Conservation (phyloP, 768 basidiomycete genomes). For the Termitomyces sp. region DNA sequence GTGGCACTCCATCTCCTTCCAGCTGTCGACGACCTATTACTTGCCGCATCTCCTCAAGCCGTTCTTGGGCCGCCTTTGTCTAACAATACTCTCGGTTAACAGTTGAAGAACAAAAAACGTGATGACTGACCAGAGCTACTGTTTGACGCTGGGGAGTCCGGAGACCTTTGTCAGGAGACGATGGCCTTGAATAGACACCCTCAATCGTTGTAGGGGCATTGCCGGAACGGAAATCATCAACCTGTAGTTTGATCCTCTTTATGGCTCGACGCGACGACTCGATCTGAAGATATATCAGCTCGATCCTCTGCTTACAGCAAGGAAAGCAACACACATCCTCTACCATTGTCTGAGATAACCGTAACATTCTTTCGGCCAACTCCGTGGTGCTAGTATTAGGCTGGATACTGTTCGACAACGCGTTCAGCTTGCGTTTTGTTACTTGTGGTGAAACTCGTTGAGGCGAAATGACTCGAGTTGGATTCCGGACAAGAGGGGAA, state of each 20-base stretch:
- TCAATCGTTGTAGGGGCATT: slow-evolving; percentile 16
- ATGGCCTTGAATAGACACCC: slow-evolving; percentile 35
- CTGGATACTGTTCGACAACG: slow-evolving; percentile 19
- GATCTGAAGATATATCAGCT: slow-evolving; percentile 38
- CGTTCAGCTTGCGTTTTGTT: slow-evolving; percentile 30
- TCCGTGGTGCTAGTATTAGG: slow-evolving; percentile 24
- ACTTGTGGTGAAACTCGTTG: slow-evolving; percentile 52
- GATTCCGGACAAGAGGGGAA: slow-evolving; percentile 47
- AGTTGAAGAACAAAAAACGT: background rate
- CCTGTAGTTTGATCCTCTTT: slow-evolving; percentile 71
- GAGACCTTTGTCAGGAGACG: slow-evolving; percentile 54
- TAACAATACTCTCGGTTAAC: slow-evolving; percentile 19
- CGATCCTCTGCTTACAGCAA: background rate
- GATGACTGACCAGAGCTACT: slow-evolving; percentile 34
- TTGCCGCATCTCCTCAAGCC: slow-evolving; percentile 80
- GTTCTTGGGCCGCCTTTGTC: slow-evolving; percentile 72
- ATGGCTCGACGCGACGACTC: slow-evolving; percentile 64
- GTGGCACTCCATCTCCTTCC: slow-evolving; percentile 42
- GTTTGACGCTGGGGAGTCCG: slow-evolving; percentile 41
- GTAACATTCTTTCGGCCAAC: slow-evolving; percentile 39
- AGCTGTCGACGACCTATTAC: slow-evolving; percentile 55
- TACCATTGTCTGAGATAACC: slow-evolving; percentile 47
- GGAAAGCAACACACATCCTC: slow-evolving; percentile 53
- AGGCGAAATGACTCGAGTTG: slow-evolving; percentile 41
- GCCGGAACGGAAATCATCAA: slow-evolving; percentile 37